These are phyloP conservation scores for Hypoxylon sp. DNA, from an alignment of 2,329 filamentous ascomycete genomes.

Conservation along the genomic window DNA sequence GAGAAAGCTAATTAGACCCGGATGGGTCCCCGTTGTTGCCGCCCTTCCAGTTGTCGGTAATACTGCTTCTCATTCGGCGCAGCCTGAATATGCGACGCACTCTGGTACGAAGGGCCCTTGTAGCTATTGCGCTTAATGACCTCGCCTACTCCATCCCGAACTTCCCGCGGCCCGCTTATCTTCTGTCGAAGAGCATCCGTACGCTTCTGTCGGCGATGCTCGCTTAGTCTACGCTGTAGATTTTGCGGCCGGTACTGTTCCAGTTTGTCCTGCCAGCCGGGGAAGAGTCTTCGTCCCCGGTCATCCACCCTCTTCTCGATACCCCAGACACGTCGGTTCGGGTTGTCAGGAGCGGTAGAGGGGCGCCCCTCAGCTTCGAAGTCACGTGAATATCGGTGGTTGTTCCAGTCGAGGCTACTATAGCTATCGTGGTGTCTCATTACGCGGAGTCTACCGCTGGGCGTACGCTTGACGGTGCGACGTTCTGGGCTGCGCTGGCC, in stretches of 20 bases:
- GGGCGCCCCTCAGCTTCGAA: slow-evolving; percentile 53
- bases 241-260: slow-evolving; percentile 66
- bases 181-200: slow-evolving; percentile 71
- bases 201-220: slow-evolving; percentile 71
- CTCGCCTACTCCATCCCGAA: slow-evolving; percentile 71
- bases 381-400: slow-evolving; percentile 44
- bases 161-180: slow-evolving; percentile 72
- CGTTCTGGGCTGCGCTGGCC: slow-evolving; percentile 63
- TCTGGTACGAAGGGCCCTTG: slow-evolving; percentile 55
- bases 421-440: slow-evolving; percentile 67
- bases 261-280: slow-evolving; percentile 63
- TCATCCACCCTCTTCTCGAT: slow-evolving; percentile 54
- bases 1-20: slow-evolving; percentile 19
- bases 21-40: slow-evolving; percentile 22
- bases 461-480: slow-evolving; percentile 71
- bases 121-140: slow-evolving; percentile 65
- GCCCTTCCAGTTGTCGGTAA: slow-evolving; percentile 20
- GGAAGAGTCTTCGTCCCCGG: slow-evolving; percentile 54
- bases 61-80: slow-evolving; percentile 24
- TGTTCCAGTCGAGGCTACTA: slow-evolving; percentile 47
- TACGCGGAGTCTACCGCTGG: slow-evolving; percentile 73
- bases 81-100: slow-evolving; percentile 24
- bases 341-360: slow-evolving; percentile 56
- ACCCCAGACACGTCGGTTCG: slow-evolving; percentile 50
- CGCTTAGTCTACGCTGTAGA: slow-evolving; percentile 69